A percentile compares a stretch with the other conserved stretches of the same genome.
phyloP scores from a whole-genome alignment of 2,329 filamentous ascomycete genomes.

The Fusarium bactridioides region DNA sequence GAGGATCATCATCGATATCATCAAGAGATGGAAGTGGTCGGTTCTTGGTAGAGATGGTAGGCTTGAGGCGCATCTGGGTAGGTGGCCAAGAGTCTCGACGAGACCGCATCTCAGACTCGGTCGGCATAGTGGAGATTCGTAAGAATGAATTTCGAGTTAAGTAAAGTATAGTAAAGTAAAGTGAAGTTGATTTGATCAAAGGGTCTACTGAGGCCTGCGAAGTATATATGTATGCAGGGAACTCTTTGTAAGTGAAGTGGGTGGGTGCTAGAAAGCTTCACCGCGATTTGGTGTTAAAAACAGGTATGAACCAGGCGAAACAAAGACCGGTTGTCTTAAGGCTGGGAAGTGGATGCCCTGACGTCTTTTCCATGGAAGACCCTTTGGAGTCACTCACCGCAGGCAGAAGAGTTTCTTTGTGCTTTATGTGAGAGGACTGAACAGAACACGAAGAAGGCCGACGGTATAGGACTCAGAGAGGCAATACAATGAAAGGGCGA shows the following conservation, averaged over 20 bases:
- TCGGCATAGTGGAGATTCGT: slow-evolving; percentile 45
- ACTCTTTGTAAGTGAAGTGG: slow-evolving; percentile 31
- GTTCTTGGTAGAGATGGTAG: slow-evolving; percentile 50
- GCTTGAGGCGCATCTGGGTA: slow-evolving; percentile 57
- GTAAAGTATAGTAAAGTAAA: neutral
- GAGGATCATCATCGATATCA: slow-evolving; percentile 61
- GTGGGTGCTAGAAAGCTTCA: slow-evolving; percentile 19
- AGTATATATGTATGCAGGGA: slow-evolving; percentile 3
- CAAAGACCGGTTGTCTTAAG: slow-evolving; percentile 34
- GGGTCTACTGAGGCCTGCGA: slow-evolving; percentile 4
- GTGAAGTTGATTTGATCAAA: neutral
- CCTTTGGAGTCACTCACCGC: slow-evolving; percentile 36
- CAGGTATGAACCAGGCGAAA: slow-evolving; percentile 27
- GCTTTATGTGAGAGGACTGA: neutral
- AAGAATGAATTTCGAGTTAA: neutral
- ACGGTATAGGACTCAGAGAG: slow-evolving; percentile 10
- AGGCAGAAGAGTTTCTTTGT: slow-evolving; percentile 20
- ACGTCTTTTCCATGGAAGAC: slow-evolving; percentile 31
- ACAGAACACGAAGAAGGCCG: slow-evolving; percentile 25
- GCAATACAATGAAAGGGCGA: slow-evolving; percentile 5
- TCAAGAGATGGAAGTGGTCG: slow-evolving; percentile 55
- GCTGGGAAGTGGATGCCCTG: slow-evolving; percentile 28
- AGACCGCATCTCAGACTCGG: slow-evolving; percentile 43
- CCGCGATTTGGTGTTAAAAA: slow-evolving; percentile 28
- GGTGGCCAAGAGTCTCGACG: slow-evolving; percentile 61